Conservation (phyloP, 208 protist genomes). For the Strigomonas galati region DNA sequence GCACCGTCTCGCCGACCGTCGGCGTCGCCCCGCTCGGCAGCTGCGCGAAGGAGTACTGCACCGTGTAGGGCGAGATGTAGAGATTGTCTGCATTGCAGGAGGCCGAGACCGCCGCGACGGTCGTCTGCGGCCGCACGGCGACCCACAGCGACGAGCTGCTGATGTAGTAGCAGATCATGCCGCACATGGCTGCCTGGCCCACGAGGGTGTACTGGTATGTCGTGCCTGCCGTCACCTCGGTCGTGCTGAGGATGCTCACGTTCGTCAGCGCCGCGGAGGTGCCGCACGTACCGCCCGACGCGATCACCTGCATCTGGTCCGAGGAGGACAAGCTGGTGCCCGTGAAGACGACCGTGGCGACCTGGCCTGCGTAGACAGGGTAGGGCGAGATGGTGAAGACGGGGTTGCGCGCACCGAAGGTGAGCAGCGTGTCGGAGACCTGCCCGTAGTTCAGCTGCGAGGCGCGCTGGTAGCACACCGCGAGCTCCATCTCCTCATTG, state of each 20-base stretch:
- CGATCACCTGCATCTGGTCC: constrained; percentile 60
- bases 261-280: constrained; percentile 7
- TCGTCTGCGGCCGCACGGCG: constrained; percentile 27
- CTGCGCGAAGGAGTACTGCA: constrained; percentile 42
- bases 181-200: constrained; percentile 51
- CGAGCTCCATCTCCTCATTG: constrained; percentile 44
- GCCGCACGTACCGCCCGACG: constrained; percentile 26
- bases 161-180: constrained; percentile 71
- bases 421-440: constrained; percentile 39
- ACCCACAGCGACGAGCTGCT: constrained; percentile 39
- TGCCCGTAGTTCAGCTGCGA: constrained; percentile 51
- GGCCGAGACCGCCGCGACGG: constrained; percentile 11
- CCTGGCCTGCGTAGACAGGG: constrained; percentile 68
- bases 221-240: constrained; percentile 36
- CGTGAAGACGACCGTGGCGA: constrained; percentile 41
- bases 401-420: constrained; percentile 65
- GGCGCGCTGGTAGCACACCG: constrained; percentile 75
- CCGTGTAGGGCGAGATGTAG: constrained; percentile 60
- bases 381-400: constrained; percentile 52
- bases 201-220: constrained; percentile 64
- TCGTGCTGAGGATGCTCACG: constrained; percentile 30
- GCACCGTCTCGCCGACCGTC: constrained; percentile 57
- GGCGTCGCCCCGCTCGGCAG: constrained; percentile 21
- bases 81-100: constrained; percentile 43
- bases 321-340: constrained; percentile 41